Evolutionary conservation across 2,329 filamentous ascomycete genomes (phyloP).

Genomic region (Penicillium sp.): DNA sequence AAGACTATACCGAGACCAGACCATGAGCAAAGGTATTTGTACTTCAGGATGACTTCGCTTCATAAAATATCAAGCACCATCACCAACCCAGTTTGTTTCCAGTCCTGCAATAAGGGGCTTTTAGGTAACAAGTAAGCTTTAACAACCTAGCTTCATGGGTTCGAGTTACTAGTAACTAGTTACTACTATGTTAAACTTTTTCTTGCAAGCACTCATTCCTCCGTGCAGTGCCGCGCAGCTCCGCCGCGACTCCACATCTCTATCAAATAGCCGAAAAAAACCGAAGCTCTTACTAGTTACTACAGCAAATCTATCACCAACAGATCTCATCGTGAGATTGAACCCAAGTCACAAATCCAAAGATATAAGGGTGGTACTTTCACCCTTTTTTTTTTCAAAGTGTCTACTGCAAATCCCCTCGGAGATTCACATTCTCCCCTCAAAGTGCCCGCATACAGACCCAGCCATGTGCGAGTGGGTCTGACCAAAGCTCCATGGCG

Average conservation of each 20-base stretch:
- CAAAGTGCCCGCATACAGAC: not conserved
- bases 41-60: not conserved
- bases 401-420: not conserved
- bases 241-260: not conserved
- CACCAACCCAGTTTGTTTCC: not conserved
- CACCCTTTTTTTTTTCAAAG: too few species aligned
- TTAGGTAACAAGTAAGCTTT: not conserved
- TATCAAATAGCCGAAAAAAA: not conserved
- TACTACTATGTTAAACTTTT: not conserved
- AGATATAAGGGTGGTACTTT: not conserved
- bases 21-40: not conserved
- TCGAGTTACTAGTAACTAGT: too few species aligned
- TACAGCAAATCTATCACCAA: too few species aligned
- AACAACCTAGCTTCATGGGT: not conserved
- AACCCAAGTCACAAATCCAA: not conserved
- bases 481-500: conserved; percentile 10
- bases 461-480: conserved; percentile 22
- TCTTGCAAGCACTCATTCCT: not conserved
- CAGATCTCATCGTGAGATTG: not conserved
- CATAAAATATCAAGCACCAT: not conserved
- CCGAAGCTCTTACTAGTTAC: not conserved
- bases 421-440: not conserved
- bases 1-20: too few species aligned
- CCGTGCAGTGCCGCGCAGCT: not conserved
- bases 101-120: not conserved